Conservation (phyloP, 192 early-diverging fungal genomes). For the Globomyces pollinis-pini region DNA sequence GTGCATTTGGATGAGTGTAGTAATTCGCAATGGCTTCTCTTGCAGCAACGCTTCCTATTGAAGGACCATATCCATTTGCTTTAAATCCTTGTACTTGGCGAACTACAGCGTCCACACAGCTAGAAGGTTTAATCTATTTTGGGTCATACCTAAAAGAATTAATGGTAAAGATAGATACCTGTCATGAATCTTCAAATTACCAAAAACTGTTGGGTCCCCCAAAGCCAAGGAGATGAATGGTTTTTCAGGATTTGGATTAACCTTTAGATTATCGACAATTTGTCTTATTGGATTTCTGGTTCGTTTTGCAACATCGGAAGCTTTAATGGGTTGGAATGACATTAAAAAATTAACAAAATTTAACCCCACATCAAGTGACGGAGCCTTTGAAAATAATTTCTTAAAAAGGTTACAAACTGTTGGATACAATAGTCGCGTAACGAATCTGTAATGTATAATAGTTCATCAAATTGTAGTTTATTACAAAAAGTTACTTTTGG, state of each 20-base stretch:
- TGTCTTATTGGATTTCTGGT: slow-evolving; percentile 83
- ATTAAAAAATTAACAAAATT: too few species aligned
- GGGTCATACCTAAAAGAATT: background rate
- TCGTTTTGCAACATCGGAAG: slow-evolving; percentile 59
- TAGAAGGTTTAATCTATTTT: too few species aligned
- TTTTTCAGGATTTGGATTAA: slow-evolving; percentile 50
- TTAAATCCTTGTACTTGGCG: slow-evolving; percentile 59
- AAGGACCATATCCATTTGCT: slow-evolving; percentile 77
- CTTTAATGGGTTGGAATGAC: too few species aligned
- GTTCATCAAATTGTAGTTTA: too few species aligned
- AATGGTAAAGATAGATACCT: too few species aligned
- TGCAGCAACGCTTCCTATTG: slow-evolving; percentile 47
- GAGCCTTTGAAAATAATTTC: too few species aligned
- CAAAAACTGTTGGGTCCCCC: slow-evolving; percentile 83
- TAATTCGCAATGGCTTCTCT: slow-evolving; percentile 70
- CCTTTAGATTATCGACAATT: slow-evolving; percentile 71
- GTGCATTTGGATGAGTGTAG: slow-evolving; percentile 61
- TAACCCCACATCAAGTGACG: too few species aligned
- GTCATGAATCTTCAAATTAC: slow-evolving; percentile 67
- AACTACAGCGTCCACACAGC: slow-evolving; percentile 60
- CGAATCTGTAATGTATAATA: too few species aligned
- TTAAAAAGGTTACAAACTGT: too few species aligned
- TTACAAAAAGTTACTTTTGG: too few species aligned
- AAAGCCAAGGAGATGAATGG: slow-evolving; percentile 60
- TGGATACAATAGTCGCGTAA: too few species aligned